Conservation (phyloP, 2,329 filamentous ascomycete species). For the Neopestalotiopsis rosae region DNA sequence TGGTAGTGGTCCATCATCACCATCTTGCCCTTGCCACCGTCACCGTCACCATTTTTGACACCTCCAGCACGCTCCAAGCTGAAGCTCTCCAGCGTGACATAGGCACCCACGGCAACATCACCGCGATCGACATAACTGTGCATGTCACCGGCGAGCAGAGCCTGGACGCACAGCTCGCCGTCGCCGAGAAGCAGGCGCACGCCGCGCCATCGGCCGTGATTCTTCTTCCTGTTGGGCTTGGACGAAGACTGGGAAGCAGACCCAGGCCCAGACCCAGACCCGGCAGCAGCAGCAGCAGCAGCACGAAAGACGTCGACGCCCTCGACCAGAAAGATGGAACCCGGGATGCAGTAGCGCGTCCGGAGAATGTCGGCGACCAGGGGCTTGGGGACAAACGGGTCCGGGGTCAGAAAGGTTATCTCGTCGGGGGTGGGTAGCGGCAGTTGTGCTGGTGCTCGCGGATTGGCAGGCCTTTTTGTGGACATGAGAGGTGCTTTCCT, state of each 20-base stretch:
- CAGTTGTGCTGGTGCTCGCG: background rate
- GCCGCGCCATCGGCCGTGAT: constrained; percentile 42
- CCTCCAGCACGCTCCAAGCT: constrained; percentile 33
- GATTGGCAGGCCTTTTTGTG: background rate
- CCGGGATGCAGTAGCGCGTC: constrained; percentile 51
- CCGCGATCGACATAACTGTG: constrained; percentile 53
- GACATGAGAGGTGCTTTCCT: constrained; percentile 12
- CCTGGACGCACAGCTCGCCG: constrained; percentile 60
- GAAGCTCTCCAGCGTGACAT: constrained; percentile 52
- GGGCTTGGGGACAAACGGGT: constrained; percentile 40
- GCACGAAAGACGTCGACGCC: constrained; percentile 45
- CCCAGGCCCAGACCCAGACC: no score
- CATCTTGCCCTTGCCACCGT: constrained; percentile 8
- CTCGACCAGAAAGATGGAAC: constrained; percentile 57
- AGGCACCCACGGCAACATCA: constrained; percentile 53
- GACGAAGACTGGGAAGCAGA: no score
- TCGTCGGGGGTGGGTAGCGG: background rate
- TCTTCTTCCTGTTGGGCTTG: no score
- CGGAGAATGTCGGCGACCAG: constrained; percentile 55
- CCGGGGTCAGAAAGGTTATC: constrained; percentile 33
- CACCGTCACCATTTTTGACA: background rate
- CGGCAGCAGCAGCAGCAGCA: constrained; percentile 11
- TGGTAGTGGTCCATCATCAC: constrained; percentile 1
- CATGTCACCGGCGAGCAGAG: constrained; percentile 50
- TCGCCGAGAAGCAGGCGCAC: constrained; percentile 57